Percentiles rank a stretch among this genome's conserved stretches.
Conservation (phyloP, 2,329 filamentous ascomycete genomes). For the Cladobotryum mycophilum region DNA sequence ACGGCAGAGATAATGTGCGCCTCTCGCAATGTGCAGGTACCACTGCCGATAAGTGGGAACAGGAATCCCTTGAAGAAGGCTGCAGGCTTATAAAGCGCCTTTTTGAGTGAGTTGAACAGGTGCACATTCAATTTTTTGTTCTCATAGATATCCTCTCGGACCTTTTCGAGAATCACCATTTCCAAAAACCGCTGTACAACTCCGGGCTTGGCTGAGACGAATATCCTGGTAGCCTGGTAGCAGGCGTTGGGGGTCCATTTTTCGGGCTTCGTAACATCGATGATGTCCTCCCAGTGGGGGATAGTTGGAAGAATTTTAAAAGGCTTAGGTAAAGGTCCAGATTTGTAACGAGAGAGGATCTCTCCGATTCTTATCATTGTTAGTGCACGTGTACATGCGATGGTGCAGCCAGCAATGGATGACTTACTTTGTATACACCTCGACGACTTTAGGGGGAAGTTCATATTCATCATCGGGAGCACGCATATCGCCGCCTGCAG, state of each 20-base stretch:
- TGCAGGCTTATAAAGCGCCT: constrained; percentile 84
- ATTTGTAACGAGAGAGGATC: constrained; percentile 88
- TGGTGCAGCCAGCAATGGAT: not conserved
- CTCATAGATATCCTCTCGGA: constrained; percentile 91
- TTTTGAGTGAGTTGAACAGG: constrained; percentile 87
- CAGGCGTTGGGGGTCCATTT: constrained; percentile 66
- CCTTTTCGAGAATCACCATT: constrained; percentile 77
- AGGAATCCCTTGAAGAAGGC: constrained; percentile 96
- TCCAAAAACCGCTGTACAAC: constrained; percentile 81
- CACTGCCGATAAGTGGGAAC: constrained; percentile 78
- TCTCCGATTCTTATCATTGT: constrained; percentile 60
- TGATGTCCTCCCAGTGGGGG: constrained; percentile 82
- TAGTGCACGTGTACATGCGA: no score
- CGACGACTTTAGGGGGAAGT: constrained; percentile 83
- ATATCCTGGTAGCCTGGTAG: constrained; percentile 87
- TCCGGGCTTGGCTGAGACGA: constrained; percentile 75
- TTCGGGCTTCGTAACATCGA: constrained; percentile 77
- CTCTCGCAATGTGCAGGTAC: constrained; percentile 86
- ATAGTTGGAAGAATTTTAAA: constrained; percentile 95
- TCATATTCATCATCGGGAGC: constrained; percentile 74
- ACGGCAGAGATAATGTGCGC: constrained; percentile 88
- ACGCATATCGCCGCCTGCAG: constrained; percentile 35
- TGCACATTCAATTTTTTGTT: constrained; percentile 94
- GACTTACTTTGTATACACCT: constrained; percentile 81
- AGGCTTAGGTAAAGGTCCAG: constrained; percentile 91